A percentile compares a stretch with the other conserved stretches of the same genome.
Conservation (phyloP, 2,329 filamentous ascomycete species). For the Mycosphaerella sp. region DNA sequence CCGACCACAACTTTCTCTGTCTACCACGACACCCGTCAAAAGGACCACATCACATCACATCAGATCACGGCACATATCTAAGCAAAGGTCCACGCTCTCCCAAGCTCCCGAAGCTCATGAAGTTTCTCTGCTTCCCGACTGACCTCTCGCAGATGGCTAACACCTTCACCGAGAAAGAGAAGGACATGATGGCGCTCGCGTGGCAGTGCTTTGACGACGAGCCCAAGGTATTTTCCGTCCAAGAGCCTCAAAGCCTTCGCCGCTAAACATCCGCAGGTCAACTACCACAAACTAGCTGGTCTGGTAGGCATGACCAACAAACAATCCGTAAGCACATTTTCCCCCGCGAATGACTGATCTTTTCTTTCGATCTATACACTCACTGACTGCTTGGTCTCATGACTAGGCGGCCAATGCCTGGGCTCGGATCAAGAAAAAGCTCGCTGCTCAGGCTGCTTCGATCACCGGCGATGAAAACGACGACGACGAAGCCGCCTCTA, state of each 20-base stretch:
- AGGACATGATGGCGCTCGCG: conserved; percentile 23
- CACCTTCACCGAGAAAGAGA: conserved; percentile 26
- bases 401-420: conserved; percentile 33
- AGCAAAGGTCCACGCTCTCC: background rate
- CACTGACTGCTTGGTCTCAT: too few relatives aligned
- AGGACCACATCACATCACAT: background rate
- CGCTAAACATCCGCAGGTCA: conserved; percentile 16
- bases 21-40: background rate
- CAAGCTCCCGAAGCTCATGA: background rate
- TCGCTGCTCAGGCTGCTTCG: conserved; percentile 18
- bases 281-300: conserved; percentile 24
- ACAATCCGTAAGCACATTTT: conserved; percentile 13
- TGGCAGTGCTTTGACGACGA: conserved; percentile 29
- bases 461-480: conserved; percentile 1
- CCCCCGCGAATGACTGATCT: too few relatives aligned
- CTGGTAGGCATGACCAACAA: conserved; percentile 23
- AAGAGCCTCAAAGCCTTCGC: conserved; percentile 21
- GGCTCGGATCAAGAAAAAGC: conserved; percentile 32
- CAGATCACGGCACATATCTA: background rate
- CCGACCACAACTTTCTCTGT: background rate
- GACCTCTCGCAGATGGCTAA: conserved; percentile 9
- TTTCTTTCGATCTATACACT: too few relatives aligned
- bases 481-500: conserved; percentile 2
- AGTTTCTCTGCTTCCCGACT: background rate
- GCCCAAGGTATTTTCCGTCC: conserved; percentile 38